A percentile compares a stretch with the other conserved stretches of the same genome.
Conservation (phyloP, 1,139 yeast genomes). For the Yarrowia galli region DNA sequence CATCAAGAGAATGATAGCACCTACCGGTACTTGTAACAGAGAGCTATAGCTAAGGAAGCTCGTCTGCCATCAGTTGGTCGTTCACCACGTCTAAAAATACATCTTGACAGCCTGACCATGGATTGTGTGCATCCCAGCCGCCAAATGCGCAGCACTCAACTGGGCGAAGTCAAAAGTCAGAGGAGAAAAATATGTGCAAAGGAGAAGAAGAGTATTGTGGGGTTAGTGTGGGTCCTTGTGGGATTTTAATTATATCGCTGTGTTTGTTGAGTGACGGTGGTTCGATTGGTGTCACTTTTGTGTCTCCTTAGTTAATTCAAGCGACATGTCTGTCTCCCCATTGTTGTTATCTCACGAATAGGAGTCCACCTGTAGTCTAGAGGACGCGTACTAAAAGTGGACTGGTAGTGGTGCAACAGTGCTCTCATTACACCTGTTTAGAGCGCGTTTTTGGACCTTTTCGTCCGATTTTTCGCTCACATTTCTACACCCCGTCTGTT, state of each 20-base stretch:
- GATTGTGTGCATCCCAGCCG: not conserved
- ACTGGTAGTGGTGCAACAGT: no score
- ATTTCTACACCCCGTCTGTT: not conserved
- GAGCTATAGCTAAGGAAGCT: no score
- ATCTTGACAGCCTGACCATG: no score
- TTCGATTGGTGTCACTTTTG: not conserved
- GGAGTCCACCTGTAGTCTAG: no score
- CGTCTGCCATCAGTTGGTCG: no score
- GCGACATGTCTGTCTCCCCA: not conserved
- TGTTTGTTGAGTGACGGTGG: not conserved
- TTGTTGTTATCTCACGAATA: no score
- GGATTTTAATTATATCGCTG: not conserved
- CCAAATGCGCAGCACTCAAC: constrained; percentile 10
- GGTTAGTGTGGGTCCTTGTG: not conserved
- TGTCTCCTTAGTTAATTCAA: not conserved
- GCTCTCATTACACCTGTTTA: not conserved
- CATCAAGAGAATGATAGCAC: no score
- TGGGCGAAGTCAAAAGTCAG: constrained; percentile 2
- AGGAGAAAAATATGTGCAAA: not conserved
- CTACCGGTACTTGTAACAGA: no score
- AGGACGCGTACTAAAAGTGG: not conserved
- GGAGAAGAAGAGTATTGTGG: no score
- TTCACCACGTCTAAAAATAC: constrained; percentile 1
- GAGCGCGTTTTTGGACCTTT: not conserved
- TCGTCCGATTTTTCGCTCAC: not conserved